Evolutionary conservation across 495 filamentous ascomycete genomes (phyloP).

Genomic region (Polyplosphaeria fusca): DNA sequence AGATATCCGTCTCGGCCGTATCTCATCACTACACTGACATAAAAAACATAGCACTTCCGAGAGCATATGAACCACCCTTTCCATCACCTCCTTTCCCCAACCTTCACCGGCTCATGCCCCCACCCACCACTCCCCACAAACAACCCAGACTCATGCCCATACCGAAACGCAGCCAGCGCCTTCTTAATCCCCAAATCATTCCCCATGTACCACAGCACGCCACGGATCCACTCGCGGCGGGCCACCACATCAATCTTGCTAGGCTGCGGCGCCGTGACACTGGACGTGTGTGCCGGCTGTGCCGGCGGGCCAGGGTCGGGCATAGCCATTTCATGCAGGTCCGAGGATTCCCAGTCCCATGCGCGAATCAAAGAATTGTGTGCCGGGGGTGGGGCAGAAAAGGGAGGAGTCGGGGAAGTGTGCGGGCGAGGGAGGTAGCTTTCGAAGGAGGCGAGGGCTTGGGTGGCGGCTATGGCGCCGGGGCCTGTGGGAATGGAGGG

Average conservation of each 20-base stretch:
- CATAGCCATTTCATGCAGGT: not conserved
- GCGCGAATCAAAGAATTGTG: no score
- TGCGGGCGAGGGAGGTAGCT: not conserved
- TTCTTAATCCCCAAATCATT: constrained; percentile 25
- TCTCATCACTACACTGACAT: no score
- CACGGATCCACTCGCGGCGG: constrained; percentile 15
- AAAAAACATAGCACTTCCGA: no score
- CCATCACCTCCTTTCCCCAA: no score
- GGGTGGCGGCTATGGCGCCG: not conserved
- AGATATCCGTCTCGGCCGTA: no score
- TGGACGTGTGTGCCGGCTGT: not conserved
- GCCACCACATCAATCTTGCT: constrained; percentile 8
- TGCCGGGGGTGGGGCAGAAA: no score
- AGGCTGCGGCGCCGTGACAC: not conserved
- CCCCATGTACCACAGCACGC: constrained; percentile 5
- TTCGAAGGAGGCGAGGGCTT: not conserved
- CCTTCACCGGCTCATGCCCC: not conserved
- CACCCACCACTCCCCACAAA: not conserved
- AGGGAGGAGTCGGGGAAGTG: not conserved
- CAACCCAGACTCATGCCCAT: not conserved
- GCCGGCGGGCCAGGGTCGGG: not conserved
- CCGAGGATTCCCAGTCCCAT: no score
- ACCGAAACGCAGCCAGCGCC: not conserved
- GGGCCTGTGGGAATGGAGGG: not conserved
- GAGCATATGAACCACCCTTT: no score